These are phyloP conservation scores for Scedosporium minutisporum DNA, from an alignment of 2,329 filamentous ascomycete genomes.

Conservation along the genomic window DNA sequence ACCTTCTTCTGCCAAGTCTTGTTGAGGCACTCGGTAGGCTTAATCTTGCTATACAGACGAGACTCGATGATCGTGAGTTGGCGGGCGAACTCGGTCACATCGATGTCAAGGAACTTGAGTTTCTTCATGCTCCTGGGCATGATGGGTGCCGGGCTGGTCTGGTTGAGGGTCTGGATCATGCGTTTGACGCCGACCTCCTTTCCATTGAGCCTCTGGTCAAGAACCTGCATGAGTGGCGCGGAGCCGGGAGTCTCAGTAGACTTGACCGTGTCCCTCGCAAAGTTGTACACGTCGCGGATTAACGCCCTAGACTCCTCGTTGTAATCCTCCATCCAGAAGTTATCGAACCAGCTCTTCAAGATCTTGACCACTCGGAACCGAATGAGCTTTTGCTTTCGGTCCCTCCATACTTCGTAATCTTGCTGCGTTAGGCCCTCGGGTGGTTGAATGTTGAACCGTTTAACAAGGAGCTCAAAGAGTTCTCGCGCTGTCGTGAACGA, in stretches of 20 bases:
- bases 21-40: slow-evolving; percentile 89
- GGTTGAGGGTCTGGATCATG: slow-evolving; percentile 76
- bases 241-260: slow-evolving; percentile 89
- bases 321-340: slow-evolving; percentile 95
- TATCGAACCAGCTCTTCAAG: slow-evolving; percentile 96
- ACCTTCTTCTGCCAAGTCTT: slow-evolving; percentile 99
- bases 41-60: slow-evolving; percentile 88
- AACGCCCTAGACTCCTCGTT: slow-evolving; percentile 75
- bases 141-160: slow-evolving; percentile 76
- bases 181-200: slow-evolving; percentile 80
- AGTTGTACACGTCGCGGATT: slow-evolving; percentile 80
- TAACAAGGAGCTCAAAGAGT: slow-evolving; percentile 84
- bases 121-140: slow-evolving; percentile 99
- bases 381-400: slow-evolving; percentile 92
- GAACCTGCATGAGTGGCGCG: slow-evolving; percentile 69
- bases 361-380: slow-evolving; percentile 96
- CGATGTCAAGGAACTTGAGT: slow-evolving; percentile 95
- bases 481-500: slow-evolving; percentile 89
- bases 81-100: slow-evolving; percentile 90
- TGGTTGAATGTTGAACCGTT: slow-evolving; percentile 85
- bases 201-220: slow-evolving; percentile 81
- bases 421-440: slow-evolving; percentile 65
- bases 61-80: slow-evolving; percentile 97
- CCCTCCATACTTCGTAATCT: slow-evolving; percentile 81
- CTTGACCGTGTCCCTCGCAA: slow-evolving; percentile 85